phyloP scores from a whole-genome alignment of 768 basidiomycete species.

The Chalciporus chontae region DNA sequence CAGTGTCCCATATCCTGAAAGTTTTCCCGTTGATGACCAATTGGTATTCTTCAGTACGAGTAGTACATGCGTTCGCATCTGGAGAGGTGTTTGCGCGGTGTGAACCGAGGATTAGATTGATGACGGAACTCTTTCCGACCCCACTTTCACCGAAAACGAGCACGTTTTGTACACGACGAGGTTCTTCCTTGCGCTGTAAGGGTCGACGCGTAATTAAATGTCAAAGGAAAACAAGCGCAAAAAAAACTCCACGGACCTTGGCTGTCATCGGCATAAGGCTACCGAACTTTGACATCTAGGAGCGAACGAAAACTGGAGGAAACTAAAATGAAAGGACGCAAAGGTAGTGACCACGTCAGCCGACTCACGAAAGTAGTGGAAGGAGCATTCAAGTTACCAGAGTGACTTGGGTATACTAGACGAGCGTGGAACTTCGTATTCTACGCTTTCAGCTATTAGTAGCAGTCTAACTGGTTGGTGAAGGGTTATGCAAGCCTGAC shows the following conservation, averaged over 20 bases:
- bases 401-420: neutral
- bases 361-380: neutral
- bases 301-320: neutral
- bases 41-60: conserved; percentile 24
- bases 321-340: neutral
- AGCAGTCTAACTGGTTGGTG: too few species aligned
- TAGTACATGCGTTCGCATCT: conserved; percentile 36
- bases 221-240: neutral
- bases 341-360: neutral
- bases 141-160: conserved; percentile 46
- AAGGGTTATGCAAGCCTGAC: too few species aligned
- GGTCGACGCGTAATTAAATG: conserved; percentile 2
- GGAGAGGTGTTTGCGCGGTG: conserved; percentile 31
- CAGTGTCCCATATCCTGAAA: conserved; percentile 32
- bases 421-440: too few species aligned
- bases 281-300: neutral
- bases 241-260: conserved; percentile 12
- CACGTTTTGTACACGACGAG: conserved; percentile 26
- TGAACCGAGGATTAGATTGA: conserved; percentile 37
- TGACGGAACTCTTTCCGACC: conserved; percentile 40
- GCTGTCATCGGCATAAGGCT: neutral
- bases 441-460: neutral
- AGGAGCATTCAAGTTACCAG: neutral
- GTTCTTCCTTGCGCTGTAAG: conserved; percentile 1
- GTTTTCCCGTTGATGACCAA: conserved; percentile 16